These are phyloP conservation scores for Trichoderma pleuroti DNA, from an alignment of 2,329 filamentous ascomycete species.

Conservation along the genomic window DNA sequence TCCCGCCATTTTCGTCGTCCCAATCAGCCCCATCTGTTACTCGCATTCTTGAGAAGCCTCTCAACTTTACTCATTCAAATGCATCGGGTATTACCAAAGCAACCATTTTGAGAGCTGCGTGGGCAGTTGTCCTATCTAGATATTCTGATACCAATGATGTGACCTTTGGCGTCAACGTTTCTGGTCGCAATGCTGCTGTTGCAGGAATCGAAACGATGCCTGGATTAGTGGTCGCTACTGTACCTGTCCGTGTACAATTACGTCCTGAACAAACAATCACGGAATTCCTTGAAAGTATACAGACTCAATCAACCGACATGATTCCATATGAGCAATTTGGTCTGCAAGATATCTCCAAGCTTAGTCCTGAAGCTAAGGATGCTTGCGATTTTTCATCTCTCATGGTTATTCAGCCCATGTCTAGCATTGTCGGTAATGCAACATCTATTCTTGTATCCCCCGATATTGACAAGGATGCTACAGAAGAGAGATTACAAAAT, in stretches of 20 bases:
- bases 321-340: conserved; percentile 23
- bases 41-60: background rate
- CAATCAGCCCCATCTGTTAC: background rate
- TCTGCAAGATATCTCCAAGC: conserved; percentile 22
- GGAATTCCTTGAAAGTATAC: conserved; percentile 20
- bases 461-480: background rate
- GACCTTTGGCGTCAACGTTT: conserved; percentile 28
- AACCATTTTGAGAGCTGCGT: conserved; percentile 25
- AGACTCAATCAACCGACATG: background rate
- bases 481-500: background rate
- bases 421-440: background rate
- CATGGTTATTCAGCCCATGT: conserved; percentile 27
- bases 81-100: conserved; percentile 20
- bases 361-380: conserved; percentile 20
- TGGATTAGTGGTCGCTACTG: conserved; percentile 31
- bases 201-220: conserved; percentile 26
- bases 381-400: conserved; percentile 29
- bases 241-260: conserved; percentile 27
- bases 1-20: background rate
- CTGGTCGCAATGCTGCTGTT: conserved; percentile 29
- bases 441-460: background rate
- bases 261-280: conserved; percentile 14
- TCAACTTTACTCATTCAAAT: background rate
- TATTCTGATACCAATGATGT: conserved; percentile 25
- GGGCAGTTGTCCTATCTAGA: conserved; percentile 25